Conservation (phyloP, 2,329 filamentous ascomycete genomes). For the Cercospora sesami region DNA sequence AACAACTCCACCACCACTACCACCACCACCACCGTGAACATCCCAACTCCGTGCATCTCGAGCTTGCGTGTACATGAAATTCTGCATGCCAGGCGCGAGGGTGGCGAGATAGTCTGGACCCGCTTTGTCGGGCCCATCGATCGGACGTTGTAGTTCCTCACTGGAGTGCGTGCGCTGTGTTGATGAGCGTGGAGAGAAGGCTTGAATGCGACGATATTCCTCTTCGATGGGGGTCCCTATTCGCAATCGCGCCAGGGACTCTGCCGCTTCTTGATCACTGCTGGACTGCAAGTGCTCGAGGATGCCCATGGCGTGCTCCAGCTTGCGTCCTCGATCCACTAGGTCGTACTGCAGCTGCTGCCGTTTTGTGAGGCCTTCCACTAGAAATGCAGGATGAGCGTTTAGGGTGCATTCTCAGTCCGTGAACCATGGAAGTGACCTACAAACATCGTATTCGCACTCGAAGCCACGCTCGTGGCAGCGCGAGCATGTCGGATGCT, state of each 20-base stretch:
- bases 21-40: neutral
- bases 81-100: neutral
- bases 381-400: neutral
- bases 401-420: neutral
- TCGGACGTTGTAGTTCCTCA: neutral
- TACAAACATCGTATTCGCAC: conserved; percentile 27
- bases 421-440: neutral
- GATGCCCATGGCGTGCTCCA: conserved; percentile 18
- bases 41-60: neutral
- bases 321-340: conserved; percentile 14
- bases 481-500: conserved; percentile 22
- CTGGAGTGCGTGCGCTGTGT: neutral
- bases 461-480: neutral
- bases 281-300: conserved; percentile 22
- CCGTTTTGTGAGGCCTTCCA: conserved; percentile 26
- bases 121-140: neutral
- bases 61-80: neutral
- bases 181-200: neutral
- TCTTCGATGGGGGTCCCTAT: conserved; percentile 22
- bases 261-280: conserved; percentile 25
- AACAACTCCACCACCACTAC: neutral
- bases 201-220: conserved; percentile 11
- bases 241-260: conserved; percentile 27
- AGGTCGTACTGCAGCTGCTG: conserved; percentile 26
- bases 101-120: neutral